Base-by-base conservation (phyloP, 768 basidiomycete genomes). In the Glaciozyma antarctica region DNA sequence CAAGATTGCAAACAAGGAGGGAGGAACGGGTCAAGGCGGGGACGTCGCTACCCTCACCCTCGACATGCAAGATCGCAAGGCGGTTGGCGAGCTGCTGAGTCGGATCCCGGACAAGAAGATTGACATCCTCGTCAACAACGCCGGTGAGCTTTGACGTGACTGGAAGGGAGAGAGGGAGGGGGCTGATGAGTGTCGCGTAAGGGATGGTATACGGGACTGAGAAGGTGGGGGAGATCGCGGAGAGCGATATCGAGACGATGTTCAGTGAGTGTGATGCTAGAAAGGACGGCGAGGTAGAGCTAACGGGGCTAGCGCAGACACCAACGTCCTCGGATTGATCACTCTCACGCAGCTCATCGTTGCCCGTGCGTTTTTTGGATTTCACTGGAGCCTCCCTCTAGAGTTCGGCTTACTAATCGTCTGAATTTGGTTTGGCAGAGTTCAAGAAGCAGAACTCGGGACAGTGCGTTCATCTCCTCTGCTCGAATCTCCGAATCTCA, bases 121-220 rank as follows among this genome's bases (percentile, higher is more conserved):
- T 5, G 71, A 72, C 60, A 62, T 72, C 24, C 68, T 74, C 43
- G 71, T 71, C 38, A 70, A 71, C 66, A 71, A 71, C 47, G 71
- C 63, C 5, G 63, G 38, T 62, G 22, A 19, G 61, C 19, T 28
- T 6, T 13, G 12, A 43, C 21, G 21, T 4, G 34, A 19, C 34
- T n/a, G 22, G 38, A 41, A 24, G 44, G 44, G 30, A 21, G 28
- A 26, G 30, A 21, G 28, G 58, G 28, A 13, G 47, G 24, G 30
- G 41, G 55, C 44, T 26, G n/a, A 58, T 30, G 19, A 30, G 19
- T n/a, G 43, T 7, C 56, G 64, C 95, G n/a, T n/a, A n/a, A 44
- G 94, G 95, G 38, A 90, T 86, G 72, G 95, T 97, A 38, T 82
- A 86, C 48, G 95, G 95, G 17, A 77, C 85, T 17, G 95, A 97